Evolutionary conservation across 768 basidiomycete genomes (phyloP), one percentile per base, ranked within the genome.

Genomic region (Macrocybe gigantea): DNA sequence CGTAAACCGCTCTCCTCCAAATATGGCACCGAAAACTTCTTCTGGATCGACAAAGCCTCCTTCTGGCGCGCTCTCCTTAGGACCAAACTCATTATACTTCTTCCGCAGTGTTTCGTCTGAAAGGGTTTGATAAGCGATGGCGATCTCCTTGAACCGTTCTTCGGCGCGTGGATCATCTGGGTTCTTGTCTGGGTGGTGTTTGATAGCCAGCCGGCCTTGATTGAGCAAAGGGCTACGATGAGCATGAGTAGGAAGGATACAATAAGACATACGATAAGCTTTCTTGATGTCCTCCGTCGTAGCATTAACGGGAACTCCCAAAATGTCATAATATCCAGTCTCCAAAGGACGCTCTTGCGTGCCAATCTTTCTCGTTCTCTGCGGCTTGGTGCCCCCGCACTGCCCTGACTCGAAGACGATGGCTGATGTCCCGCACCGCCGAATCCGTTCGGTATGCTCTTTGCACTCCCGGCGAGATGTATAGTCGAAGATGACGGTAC

Each of bases 131-230:
- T 87, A 91, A 2, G 92, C 92, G 43, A 93, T 88, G 0, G 92
- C 89, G 52, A 95, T 92, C 53, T 86, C 78, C 60, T 92, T 92
- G 74, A 93, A 93, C n/a, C 81, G 78, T 51, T 90, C 90, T 57
- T 88, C 90, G 0, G 93, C 90, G 22, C 73, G 65, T 0, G 89
- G 91, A 64, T 93, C 91, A 58, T 87, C 82, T 1, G 81, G 89
- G 60, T 94, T 93, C 74, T 93, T 93, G 76, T 93, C 91, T 0
- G 91, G 91, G 62, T 93, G 91, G 57, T 85, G 82, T 64, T 92
- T 92, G 66, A 95, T 93, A 2, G 92, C 92, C 44, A 91, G 73
- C 5, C 85, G 79, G 38, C 88, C 85, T 89, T 22, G 4, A 22
- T 22, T 22, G 22, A 22, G 47, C 22, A 38, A 40, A 43, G 49